These are phyloP conservation scores for Solioccasus polychromus DNA, from an alignment of 768 basidiomycete species.

Conservation along the genomic window DNA sequence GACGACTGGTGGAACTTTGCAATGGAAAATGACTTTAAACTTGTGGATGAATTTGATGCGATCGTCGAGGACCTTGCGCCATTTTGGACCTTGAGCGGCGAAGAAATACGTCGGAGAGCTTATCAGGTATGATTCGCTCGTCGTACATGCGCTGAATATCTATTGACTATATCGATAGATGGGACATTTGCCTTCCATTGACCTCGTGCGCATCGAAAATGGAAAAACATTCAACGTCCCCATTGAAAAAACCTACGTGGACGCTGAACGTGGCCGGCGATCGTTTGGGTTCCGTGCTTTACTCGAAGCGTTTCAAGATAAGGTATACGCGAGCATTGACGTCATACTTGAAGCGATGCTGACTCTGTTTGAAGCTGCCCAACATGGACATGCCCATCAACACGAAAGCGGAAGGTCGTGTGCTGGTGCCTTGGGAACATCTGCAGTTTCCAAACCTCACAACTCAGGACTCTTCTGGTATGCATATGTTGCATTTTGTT, in stretches of 20 bases:
- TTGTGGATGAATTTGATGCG: constrained; percentile 89
- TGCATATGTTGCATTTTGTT: constrained; percentile 4
- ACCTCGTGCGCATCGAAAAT: constrained; percentile 74
- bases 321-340: constrained; percentile 41
- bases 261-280: constrained; percentile 70
- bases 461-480: constrained; percentile 33
- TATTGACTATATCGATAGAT: constrained; percentile 57
- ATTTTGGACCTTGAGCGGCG: constrained; percentile 74
- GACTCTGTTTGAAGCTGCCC: constrained; percentile 55
- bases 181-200: constrained; percentile 77
- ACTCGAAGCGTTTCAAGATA: constrained; percentile 64
- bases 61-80: constrained; percentile 79
- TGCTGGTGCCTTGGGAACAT: constrained; percentile 92
- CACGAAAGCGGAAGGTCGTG: constrained; percentile 88
- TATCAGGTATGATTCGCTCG: constrained; percentile 41
- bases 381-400: constrained; percentile 96
- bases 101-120: constrained; percentile 66
- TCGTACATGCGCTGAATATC: too few species aligned
- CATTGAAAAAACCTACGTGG: constrained; percentile 52
- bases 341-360: background rate
- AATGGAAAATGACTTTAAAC: constrained; percentile 62
- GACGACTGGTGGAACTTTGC: constrained; percentile 89
- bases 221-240: constrained; percentile 62
- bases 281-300: constrained; percentile 76
- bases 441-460: constrained; percentile 72